Base-by-base conservation (phyloP, 306 rosid genomes). In the Amphicarpaea edgeworthii region DNA sequence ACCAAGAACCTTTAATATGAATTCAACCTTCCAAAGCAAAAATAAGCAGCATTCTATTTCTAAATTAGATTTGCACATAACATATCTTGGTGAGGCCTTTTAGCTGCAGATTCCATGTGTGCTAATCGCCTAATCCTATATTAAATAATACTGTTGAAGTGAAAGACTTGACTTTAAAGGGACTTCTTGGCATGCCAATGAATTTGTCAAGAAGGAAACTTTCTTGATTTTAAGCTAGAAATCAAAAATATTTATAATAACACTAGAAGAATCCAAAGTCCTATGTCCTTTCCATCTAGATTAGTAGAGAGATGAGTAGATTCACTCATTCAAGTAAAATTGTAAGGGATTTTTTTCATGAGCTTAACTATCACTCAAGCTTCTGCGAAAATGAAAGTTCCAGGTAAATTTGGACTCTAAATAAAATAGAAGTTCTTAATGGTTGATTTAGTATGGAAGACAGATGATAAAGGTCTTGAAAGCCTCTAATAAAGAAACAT, bases 111-210 rank as follows among this genome's bases (percentile, higher is more conserved):
- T 12, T 8, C 7, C 57, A 41, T 41, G 40, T 67, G 41, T 43
- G 50, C 40, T 67, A 67, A 23, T 66, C 51, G 16, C n/a, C n/a
- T n/a, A n/a, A n/a, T n/a, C n/a, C n/a, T n/a, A n/a, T 20, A 65
- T 42, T 66, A 66, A 40, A 23, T 46, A 23, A 0, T 43, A 41
- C 23, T 24, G 38, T 67, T 45, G 21, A 45, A 67, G 32, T 15
- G 55, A 24, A 67, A 66, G 20, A 21, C 41, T 14, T 45, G 14
- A 14, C 40, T 67, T 42, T 12, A 28, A 28, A 59, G 26, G 21
- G 41, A 28, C 45, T 6, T 32, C 12, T 58, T 14, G 20, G 2
- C 41, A 7, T 43, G 57, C 23, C 14, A 45, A 43, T 67, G 57
- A 15, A 24, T 23, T 24, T 67, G 23, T 67, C 24, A 43, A 67